Evolutionary conservation across 2,329 filamentous ascomycete species (phyloP), one percentile per base, ranked within the genome.

Genomic region (Aspergillus versicolor): DNA sequence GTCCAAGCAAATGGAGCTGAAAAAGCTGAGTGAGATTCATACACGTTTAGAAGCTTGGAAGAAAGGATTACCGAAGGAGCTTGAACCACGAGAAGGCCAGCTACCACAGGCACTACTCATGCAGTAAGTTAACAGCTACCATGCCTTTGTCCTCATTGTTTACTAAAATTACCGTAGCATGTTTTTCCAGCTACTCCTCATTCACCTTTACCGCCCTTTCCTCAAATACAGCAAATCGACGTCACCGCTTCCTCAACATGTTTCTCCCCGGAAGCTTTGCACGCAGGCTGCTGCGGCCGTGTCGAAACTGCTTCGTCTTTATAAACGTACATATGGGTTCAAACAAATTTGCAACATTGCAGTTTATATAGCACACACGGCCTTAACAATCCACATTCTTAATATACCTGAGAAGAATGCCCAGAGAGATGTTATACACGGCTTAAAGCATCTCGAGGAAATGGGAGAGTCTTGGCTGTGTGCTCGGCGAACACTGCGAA

Each of bases 281-380:
- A 94, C 92, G 0, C 89, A 93, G 68, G 92, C 94, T 52, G 93
- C 94, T 0, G 87, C 88, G 2, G 87, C 88, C 62, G 94, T 97
- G 54, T 97, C 92, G 0, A 97, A 97, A 69, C 79, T 97, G n/a
- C 88, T 97, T 77, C 87, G 94, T 0, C 78, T 97, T 1, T 99
- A 97, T 76, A 97, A 96, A 73, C 91, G 93, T 64, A 88, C 88
- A 1, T 95, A 96, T 73, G 91, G 93, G 9, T 77, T 97, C 12
- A 87, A 91, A 4, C 93, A 97, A 71, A 96, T 99, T 34, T 96
- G 91, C 76, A 97, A 97, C 68, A 91, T 97, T 66, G 92, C 90
- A 3, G 92, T 97, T 0, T 99, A 99, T 73, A 97, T 97, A 75
- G 83, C 90, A 0, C 93, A 97, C 72, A 94, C 91, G 4, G 92